phyloP scores from a whole-genome alignment of 805 yeast species.

The Alloascoidea africana region DNA sequence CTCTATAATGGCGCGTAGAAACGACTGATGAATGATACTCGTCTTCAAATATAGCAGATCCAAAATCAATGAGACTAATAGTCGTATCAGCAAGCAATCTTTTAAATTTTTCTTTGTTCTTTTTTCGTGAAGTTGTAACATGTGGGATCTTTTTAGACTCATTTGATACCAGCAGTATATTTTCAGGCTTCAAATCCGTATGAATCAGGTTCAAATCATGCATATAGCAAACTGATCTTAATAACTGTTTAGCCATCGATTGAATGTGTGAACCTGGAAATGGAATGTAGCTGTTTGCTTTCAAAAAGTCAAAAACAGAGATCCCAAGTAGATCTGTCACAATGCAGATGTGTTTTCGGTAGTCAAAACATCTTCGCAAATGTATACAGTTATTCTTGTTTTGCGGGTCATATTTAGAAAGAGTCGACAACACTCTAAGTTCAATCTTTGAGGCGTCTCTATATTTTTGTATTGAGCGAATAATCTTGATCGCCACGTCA shows the following conservation, averaged over 20 bases:
- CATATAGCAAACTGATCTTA: conserved; percentile 73
- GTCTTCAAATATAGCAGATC: conserved; percentile 89
- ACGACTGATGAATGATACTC: conserved; percentile 89
- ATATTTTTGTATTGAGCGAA: conserved; percentile 83
- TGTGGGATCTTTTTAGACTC: conserved; percentile 23
- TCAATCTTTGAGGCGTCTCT: conserved; percentile 93
- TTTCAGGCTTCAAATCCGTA: conserved; percentile 95
- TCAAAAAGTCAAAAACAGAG: conserved; percentile 82
- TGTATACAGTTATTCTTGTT: conserved; percentile 70
- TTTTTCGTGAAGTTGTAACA: conserved; percentile 20
- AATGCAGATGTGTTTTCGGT: conserved; percentile 83
- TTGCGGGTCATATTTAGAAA: conserved; percentile 54
- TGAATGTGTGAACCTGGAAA: conserved; percentile 92
- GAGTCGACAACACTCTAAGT: conserved; percentile 61
- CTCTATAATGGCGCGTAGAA: conserved; percentile 91
- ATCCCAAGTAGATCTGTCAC: conserved; percentile 80
- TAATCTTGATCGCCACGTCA: conserved; percentile 81
- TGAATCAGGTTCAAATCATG: conserved; percentile 87
- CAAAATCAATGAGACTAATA: conserved; percentile 88
- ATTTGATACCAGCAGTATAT: conserved; percentile 55
- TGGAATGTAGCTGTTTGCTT: conserved; percentile 68
- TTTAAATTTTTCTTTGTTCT: conserved; percentile 7
- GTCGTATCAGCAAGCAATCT: conserved; percentile 55
- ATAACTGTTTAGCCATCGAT: conserved; percentile 71
- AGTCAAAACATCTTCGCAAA: conserved; percentile 81